phyloP scores from a whole-genome alignment of 2,329 filamentous ascomycete species.

The Fusarium duplospermum region DNA sequence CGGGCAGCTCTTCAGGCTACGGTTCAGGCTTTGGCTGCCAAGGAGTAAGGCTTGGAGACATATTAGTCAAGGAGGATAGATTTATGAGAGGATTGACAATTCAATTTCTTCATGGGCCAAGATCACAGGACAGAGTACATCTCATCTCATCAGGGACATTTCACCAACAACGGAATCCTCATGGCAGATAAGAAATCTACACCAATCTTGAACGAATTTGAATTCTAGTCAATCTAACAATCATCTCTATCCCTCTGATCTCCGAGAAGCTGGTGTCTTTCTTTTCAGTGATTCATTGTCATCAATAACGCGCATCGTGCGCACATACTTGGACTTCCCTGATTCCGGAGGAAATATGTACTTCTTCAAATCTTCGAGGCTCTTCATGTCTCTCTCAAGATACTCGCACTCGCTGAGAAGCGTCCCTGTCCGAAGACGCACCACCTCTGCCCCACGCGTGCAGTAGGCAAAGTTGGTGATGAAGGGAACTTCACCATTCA shows the following conservation, averaged over 20 bases:
- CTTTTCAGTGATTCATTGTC: not conserved
- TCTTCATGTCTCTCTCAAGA: not conserved
- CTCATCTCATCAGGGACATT: not conserved
- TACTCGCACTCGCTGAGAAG: not conserved
- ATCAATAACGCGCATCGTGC: not conserved
- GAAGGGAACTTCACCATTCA: not conserved
- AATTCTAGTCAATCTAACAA: not conserved
- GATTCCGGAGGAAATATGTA: not conserved
- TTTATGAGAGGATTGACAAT: not conserved
- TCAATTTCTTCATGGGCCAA: not conserved
- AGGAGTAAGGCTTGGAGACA: not conserved
- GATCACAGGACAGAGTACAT: not conserved
- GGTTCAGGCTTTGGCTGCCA: constrained; percentile 40
- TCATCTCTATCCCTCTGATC: not conserved
- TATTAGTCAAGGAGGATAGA: not conserved
- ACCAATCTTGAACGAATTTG: not conserved
- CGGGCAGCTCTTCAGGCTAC: constrained; percentile 43
- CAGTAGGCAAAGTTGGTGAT: not conserved
- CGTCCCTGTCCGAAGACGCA: not conserved
- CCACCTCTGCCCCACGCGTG: not conserved
- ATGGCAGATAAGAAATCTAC: not conserved
- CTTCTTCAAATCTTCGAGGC: not conserved
- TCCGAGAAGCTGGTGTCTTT: not conserved
- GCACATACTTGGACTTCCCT: not conserved
- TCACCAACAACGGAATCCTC: not conserved